Base-by-base conservation (phyloP, 495 filamentous ascomycete genomes). In the Neurospora sp. region DNA sequence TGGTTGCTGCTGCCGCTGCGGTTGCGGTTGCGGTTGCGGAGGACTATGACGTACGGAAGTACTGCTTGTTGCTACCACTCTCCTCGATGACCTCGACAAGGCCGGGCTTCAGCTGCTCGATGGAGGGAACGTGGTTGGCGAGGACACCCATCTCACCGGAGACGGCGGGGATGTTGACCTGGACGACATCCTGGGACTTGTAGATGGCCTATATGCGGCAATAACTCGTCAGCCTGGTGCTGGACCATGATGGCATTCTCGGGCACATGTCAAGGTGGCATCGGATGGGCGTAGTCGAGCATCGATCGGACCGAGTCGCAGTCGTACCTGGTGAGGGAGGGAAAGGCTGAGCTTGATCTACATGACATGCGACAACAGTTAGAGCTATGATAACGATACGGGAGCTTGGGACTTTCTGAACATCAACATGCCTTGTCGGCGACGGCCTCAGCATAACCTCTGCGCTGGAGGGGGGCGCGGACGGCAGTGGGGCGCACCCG, bases 81-180 rank as follows among this genome's bases (percentile, higher is more conserved):
- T 99, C 96, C 88, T 98, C 96, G 78, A 98, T 90, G 77, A 99
- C 87, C 86, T 98, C 96, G 76, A 99, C 88, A 74, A 98, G 84
- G 78, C 96, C 96, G 70, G 96, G 94, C 88, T 94, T 96, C 82
- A 99, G 88, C 88, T 99, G 96, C 88, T 99, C 96, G 79, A 99
- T 97, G 70, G 96, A 94, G 66, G 96, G 95, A 77, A 99, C 96
- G 90, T 99, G 96, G 87, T 95, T 94, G 83, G 96, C 96, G 78
- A 99, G 92, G 76, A 99, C 89, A 91, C 96, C 96, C 96, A 99
- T 99, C 79, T 98, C 96, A 79, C 96, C 96, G 71, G 94, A 94
- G 85, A 97, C 96, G 81, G 96, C 95, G 82, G 96, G 91, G 79
- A 99, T 89, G 89, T 99, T 99, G 87, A 99, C 96, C 86, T 99